A percentile compares a stretch with the other conserved stretches of the same genome.
phyloP scores from a whole-genome alignment of 331 rosid species.

The Ulmus americana region DNA sequence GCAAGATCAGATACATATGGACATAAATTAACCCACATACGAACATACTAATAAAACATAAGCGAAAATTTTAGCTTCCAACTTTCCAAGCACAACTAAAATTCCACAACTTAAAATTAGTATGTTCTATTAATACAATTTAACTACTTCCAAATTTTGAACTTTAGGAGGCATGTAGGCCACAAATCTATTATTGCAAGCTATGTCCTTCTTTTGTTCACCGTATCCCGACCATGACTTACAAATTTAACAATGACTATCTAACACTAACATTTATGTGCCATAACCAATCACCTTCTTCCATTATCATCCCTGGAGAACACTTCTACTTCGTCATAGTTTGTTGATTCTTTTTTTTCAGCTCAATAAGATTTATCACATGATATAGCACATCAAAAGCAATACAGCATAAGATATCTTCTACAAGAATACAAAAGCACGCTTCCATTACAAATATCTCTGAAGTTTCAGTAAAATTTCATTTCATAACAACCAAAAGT shows the following conservation, averaged over 20 bases:
- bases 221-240: not conserved
- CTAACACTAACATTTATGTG: not conserved
- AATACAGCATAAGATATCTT: no score
- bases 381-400: not conserved
- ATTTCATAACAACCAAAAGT: no score
- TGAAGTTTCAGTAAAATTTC: no score
- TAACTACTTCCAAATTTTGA: not conserved
- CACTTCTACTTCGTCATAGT: not conserved
- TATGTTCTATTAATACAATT: not conserved
- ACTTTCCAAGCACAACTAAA: not conserved
- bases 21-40: no score
- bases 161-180: not conserved
- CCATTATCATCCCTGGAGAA: not conserved
- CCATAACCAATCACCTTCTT: not conserved
- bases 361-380: not conserved
- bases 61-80: no score
- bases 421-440: no score
- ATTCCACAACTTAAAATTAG: not conserved
- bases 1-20: no score
- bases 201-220: not conserved
- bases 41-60: no score
- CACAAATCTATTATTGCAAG: not conserved
- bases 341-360: no score
- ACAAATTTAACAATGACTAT: not conserved
- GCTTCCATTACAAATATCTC: no score